These are phyloP conservation scores for Saccharomycopsis fermentans DNA, from an alignment of 805 yeast species.

Conservation along the genomic window DNA sequence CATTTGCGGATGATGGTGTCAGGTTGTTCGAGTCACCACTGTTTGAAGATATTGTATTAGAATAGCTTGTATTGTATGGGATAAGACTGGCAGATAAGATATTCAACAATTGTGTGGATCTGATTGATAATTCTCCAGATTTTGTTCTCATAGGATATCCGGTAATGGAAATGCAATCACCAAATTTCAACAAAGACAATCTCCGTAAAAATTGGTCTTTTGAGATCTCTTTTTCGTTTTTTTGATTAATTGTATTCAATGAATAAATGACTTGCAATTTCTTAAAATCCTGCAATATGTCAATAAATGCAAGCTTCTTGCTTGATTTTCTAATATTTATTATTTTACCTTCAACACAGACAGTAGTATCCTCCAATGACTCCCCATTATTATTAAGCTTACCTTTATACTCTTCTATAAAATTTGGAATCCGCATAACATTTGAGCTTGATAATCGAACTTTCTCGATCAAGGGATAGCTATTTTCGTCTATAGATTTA, in stretches of 20 bases:
- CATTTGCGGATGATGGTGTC: background rate
- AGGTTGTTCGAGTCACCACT: no score
- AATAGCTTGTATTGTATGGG: slow-evolving; percentile 24
- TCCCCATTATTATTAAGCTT: slow-evolving; percentile 17
- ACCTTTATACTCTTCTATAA: slow-evolving; percentile 25
- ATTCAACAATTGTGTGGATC: slow-evolving; percentile 33
- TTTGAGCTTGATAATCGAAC: background rate
- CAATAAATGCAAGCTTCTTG: slow-evolving; percentile 59
- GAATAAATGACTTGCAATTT: slow-evolving; percentile 48
- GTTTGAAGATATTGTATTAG: background rate
- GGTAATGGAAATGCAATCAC: slow-evolving; percentile 56
- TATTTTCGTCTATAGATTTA: background rate
- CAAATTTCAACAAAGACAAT: slow-evolving; percentile 44
- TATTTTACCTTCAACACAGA: slow-evolving; percentile 44
- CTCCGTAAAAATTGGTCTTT: slow-evolving; percentile 6
- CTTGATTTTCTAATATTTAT: slow-evolving; percentile 52
- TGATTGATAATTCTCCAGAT: slow-evolving; percentile 68
- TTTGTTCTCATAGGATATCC: slow-evolving; percentile 74
- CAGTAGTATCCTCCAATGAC: slow-evolving; percentile 21
- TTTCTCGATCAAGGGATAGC: slow-evolving; percentile 9
- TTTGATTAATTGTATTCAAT: slow-evolving; percentile 11
- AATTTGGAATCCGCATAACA: slow-evolving; percentile 31
- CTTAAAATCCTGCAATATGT: slow-evolving; percentile 48
- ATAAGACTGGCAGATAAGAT: slow-evolving; percentile 55
- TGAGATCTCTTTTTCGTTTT: background rate